Base-by-base conservation (phyloP, 1,284 basidiomycete species). In the Neolentinus lepideus region DNA sequence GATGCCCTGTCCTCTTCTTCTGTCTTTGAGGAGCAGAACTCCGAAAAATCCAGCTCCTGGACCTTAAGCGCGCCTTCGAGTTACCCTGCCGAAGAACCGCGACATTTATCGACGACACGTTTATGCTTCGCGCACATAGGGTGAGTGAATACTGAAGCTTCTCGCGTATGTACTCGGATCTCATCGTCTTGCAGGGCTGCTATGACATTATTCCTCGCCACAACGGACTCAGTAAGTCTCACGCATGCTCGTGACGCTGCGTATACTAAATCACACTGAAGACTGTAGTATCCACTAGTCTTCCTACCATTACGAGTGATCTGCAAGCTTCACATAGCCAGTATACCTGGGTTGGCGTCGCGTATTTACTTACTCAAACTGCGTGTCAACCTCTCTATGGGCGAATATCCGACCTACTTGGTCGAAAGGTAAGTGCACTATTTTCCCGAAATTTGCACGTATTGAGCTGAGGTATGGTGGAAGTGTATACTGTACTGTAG, bases 271-370 rank as follows among this genome's bases (percentile, higher is more conserved):
- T 51, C 55, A 33, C 25, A 19, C 25, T 58, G 29, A 31, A 91
- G 88, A 89, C 87, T 1, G 87, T 92, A 57, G 85, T 92, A 38
- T 92, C 90, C 26, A 91, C 90, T 19, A 83, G 80, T 63, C 69
- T 92, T 55, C 90, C 89, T 19, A 90, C 87, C 10, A 90, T 92
- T 59, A 75, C 83, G 19, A 79, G 75, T 58, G 79, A 88, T 55
- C 76, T 91, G 38, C 58, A 73, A 31, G 87, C 85, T 19, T 78
- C 84, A 46, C 77, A 82, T 57, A 77, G 72, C 53, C 80, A 89
- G 64, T 92, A 90, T 63, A 87, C 85, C n/a, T 92, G 90, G 89
- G 85, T 92, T 53, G 85, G 83, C 24, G 84, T 90, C 38, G 77
- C 86, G 21, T 92, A 92, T 63, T 80, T 91, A 78, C 75, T 92